Conservation (phyloP, 2,329 filamentous ascomycete species). For the Nemania sp. region DNA sequence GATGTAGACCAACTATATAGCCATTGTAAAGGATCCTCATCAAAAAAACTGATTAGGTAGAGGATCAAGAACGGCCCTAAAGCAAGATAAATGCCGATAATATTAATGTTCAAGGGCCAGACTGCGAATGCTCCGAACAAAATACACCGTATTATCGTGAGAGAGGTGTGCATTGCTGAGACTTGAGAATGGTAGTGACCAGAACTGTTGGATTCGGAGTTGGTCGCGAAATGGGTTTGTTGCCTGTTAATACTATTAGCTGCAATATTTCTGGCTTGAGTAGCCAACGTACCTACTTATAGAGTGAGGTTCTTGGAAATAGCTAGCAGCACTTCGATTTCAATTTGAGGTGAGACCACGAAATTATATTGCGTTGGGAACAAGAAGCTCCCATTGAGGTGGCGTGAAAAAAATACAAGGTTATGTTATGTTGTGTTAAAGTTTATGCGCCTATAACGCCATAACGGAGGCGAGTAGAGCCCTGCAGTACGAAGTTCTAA, state of each 20-base stretch:
- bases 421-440: not conserved
- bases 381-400: not conserved
- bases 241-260: constrained; percentile 1
- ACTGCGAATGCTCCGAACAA: not conserved
- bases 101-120: constrained; percentile 1
- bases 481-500: no score
- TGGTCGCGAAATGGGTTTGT: not conserved
- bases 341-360: not conserved
- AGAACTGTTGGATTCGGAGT: not conserved
- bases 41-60: constrained; percentile 1
- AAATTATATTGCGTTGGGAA: not conserved
- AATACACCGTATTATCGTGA: not conserved
- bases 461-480: no score
- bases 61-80: not conserved
- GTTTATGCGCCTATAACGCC: no score
- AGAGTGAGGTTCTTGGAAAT: not conserved
- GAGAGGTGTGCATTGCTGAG: not conserved
- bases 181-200: not conserved
- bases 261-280: not conserved
- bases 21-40: not conserved
- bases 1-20: not conserved
- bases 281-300: not conserved
- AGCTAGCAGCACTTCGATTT: not conserved
- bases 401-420: not conserved
- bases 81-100: not conserved